phyloP scores from a whole-genome alignment of 768 basidiomycete species.

The Strobilomyces dryophilus region DNA sequence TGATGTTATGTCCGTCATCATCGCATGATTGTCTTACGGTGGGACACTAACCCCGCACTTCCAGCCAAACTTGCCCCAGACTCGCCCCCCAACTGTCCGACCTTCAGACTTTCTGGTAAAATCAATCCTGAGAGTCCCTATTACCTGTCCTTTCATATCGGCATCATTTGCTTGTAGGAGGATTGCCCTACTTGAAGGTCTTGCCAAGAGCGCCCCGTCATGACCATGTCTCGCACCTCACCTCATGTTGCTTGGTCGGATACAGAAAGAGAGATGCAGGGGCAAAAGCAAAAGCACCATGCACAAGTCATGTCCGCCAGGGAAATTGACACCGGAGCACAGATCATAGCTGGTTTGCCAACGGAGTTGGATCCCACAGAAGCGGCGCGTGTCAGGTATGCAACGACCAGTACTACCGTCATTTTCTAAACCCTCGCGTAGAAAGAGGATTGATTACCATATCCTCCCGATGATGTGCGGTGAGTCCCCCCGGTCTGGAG shows the following conservation, averaged over 20 bases:
- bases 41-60: too few species aligned
- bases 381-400: slow-evolving; percentile 48
- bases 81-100: too few species aligned
- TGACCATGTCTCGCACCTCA: neutral
- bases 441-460: slow-evolving; percentile 62
- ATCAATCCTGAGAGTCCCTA: too few species aligned
- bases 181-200: too few species aligned
- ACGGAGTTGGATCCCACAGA: slow-evolving; percentile 48
- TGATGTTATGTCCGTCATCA: too few species aligned
- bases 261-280: slow-evolving; percentile 9
- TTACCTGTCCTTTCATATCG: neutral
- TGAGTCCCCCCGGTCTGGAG: slow-evolving; percentile 32
- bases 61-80: too few species aligned
- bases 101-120: too few species aligned
- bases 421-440: slow-evolving; percentile 11
- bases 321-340: slow-evolving; percentile 27
- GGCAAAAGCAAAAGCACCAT: slow-evolving; percentile 8
- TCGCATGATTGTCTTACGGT: too few species aligned
- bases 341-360: slow-evolving; percentile 44
- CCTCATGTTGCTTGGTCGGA: slow-evolving; percentile 11
- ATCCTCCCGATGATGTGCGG: slow-evolving; percentile 71
- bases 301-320: slow-evolving; percentile 28
- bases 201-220: neutral
- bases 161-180: slow-evolving; percentile 7
- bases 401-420: neutral